Percentiles rank a stretch among this genome's conserved stretches.
Conservation (phyloP, 2,329 filamentous ascomycete genomes). For the Fusarium vanettenii region DNA sequence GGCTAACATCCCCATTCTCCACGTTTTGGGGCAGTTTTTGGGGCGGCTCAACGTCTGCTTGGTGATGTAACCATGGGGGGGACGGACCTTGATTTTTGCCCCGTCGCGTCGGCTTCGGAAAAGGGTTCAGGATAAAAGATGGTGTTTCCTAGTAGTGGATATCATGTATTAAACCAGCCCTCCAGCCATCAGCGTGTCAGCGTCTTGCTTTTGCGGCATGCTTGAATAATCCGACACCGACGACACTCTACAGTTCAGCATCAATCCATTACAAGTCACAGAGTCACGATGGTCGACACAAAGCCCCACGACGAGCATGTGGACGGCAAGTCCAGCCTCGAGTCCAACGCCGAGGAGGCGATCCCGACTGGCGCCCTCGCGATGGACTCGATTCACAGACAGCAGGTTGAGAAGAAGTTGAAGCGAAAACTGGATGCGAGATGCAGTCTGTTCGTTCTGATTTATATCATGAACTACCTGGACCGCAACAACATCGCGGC, state of each 20-base stretch:
- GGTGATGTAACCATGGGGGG: conserved; percentile 24
- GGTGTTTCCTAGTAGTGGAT: background rate
- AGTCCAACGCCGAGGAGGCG: conserved; percentile 24
- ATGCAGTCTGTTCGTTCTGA: conserved; percentile 75
- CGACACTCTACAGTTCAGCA: background rate
- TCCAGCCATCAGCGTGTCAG: no score
- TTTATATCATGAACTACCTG: conserved; percentile 81
- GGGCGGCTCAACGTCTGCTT: conserved; percentile 6
- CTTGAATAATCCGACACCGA: background rate
- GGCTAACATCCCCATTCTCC: conserved; percentile 22
- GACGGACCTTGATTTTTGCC: background rate
- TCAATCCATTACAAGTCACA: background rate
- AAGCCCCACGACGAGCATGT: conserved; percentile 31
- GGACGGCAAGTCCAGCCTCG: conserved; percentile 32
- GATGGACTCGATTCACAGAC: conserved; percentile 61
- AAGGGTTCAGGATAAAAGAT: conserved; percentile 11
- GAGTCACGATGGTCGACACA: conserved; percentile 10
- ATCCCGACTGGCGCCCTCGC: conserved; percentile 11
- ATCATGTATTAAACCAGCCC: no score
- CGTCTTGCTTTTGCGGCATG: background rate
- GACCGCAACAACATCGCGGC: conserved; percentile 77
- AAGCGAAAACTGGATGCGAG: conserved; percentile 78
- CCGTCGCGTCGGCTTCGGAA: background rate
- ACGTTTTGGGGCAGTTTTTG: conserved; percentile 14
- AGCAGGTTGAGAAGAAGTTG: conserved; percentile 69